Evolutionary conservation across 768 basidiomycete species (phyloP), one percentile per base, ranked within the genome.

Genomic region (Macrolepiota albuminosa): DNA sequence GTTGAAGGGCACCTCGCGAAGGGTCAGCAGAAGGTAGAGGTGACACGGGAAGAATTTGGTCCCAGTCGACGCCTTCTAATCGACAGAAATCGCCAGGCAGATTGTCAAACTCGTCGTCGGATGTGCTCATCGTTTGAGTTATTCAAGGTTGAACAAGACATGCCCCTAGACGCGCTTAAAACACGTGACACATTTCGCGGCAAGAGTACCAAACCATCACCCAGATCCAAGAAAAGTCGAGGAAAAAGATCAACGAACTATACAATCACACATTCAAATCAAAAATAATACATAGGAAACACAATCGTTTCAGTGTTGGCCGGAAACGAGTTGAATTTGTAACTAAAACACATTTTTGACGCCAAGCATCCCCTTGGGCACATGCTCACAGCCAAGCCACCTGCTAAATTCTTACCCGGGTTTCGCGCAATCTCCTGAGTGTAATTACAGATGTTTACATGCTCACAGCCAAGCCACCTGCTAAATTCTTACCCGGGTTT

Each of bases 21-120:
- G 76, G 58, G 11, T 59, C 39, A 43, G 51, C 31, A 31, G 51
- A 54, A 11, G 64, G 43, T 33, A 57, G 52, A 8, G 61, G 49
- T 48, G 69, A 65, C 33, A 56, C 61, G 34, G 70, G 64, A 3
- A 80, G 69, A 14, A 82, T 47, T 14, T 64, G 58, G 6, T 72
- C 71, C 79, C 81, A 82, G 64, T 82, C 75, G 31, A 83, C 75
- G 60, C 79, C 81, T 62, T 79, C 75, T 24, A 84, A 48, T 16
- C 77, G 78, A 4, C 77, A 77, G 59, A 86, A 82, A 26, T 81
- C 78, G 65, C 87, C 85, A 0, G 78, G 79, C 36, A 84, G 59
- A 54, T 70, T 64, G 63, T 83, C 82, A 58, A 81, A 88, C 57
- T 84, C 80, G 65, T 87, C 83, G 57, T 75, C 74, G 33, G 75